Conservation (phyloP, 2,329 filamentous ascomycete genomes). For the Onygena corvina region DNA sequence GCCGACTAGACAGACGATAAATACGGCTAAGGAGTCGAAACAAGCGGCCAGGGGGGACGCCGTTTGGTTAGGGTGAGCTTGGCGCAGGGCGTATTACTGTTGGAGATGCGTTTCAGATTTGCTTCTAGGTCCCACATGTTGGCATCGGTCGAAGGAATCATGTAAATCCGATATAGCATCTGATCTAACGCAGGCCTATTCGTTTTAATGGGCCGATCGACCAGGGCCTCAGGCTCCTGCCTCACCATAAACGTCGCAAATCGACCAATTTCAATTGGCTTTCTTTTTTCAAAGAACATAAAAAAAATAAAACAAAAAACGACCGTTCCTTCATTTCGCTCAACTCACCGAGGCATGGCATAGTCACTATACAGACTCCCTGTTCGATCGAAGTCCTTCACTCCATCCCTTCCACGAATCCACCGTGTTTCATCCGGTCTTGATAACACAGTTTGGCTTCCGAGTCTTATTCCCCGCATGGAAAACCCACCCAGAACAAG, state of each 20-base stretch:
- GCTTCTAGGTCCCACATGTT: background rate
- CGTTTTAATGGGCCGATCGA: slow-evolving; percentile 1
- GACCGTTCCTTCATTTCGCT: background rate
- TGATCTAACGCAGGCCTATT: background rate
- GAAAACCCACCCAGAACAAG: too few species aligned
- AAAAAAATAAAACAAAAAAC: background rate
- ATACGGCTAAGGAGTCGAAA: background rate
- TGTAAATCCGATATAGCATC: background rate
- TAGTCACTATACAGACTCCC: too few species aligned
- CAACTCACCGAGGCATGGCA: background rate
- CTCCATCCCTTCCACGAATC: background rate
- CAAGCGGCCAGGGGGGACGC: slow-evolving; percentile 1
- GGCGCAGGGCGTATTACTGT: background rate
- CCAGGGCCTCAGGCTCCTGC: background rate
- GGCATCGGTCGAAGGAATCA: background rate
- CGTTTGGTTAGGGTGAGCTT: background rate
- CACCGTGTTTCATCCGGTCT: background rate
- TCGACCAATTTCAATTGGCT: slow-evolving; percentile 5
- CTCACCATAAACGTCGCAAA: background rate
- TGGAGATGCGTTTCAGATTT: slow-evolving; percentile 5
- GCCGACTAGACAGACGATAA: background rate
- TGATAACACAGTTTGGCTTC: background rate
- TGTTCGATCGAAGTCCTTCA: background rate
- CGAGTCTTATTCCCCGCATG: background rate
- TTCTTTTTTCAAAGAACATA: background rate